Conservation (phyloP, 2,329 filamentous ascomycete genomes). For the Rhynchosporium agropyri region DNA sequence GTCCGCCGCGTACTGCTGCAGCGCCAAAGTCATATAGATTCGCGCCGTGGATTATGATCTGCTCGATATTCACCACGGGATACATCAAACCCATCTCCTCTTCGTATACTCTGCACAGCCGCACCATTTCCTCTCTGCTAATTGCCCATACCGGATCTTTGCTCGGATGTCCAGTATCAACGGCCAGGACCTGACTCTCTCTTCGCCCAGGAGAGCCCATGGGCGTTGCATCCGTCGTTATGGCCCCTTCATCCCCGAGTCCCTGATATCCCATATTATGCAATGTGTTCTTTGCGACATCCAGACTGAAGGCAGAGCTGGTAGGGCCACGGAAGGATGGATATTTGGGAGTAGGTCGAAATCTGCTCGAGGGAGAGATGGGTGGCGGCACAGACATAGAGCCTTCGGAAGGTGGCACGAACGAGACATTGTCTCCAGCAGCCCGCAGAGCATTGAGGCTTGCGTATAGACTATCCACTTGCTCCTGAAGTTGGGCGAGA, state of each 20-base stretch:
- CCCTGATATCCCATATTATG: conserved; percentile 85
- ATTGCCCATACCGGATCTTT: conserved; percentile 83
- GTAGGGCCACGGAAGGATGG: conserved; percentile 81
- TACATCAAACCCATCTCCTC: conserved; percentile 95
- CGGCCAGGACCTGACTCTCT: conserved; percentile 37
- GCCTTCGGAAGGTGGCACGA: conserved; percentile 32
- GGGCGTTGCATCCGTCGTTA: conserved; percentile 55
- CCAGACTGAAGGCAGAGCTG: conserved; percentile 81
- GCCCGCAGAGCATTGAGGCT: conserved; percentile 59
- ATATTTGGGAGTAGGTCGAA: conserved; percentile 40
- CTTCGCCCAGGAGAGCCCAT: conserved; percentile 36
- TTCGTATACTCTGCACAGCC: conserved; percentile 78
- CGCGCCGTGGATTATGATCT: conserved; percentile 69
- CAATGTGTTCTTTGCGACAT: conserved; percentile 83
- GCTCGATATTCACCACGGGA: conserved; percentile 76
- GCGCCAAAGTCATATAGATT: conserved; percentile 75
- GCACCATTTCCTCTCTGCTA: conserved; percentile 75
- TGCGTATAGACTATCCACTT: conserved; percentile 76
- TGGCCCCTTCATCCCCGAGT: conserved; percentile 64
- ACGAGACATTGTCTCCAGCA: conserved; percentile 29
- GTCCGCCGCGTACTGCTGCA: conserved; percentile 59
- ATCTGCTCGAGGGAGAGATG: conserved; percentile 33
- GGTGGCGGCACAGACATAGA: conserved; percentile 37
- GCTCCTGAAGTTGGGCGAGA: conserved; percentile 75
- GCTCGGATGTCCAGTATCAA: conserved; percentile 36